Base-by-base conservation (phyloP, 352 stramenopile species). In the Phytophthora quininea region DNA sequence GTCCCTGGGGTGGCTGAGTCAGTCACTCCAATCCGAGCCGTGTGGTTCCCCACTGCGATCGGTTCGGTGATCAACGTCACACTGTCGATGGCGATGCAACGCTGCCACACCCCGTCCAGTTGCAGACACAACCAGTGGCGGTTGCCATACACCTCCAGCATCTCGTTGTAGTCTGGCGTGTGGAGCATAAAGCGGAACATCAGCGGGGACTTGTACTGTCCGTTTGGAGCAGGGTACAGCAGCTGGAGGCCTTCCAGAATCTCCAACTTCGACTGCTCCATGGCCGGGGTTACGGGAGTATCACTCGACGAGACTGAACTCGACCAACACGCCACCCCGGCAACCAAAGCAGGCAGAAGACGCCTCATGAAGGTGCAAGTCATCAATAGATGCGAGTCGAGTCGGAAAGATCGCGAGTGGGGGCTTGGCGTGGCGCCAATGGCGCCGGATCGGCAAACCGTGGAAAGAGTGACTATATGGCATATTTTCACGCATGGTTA, bases 191-290 rank as follows among this genome's bases (percentile, higher is more conserved):
- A 62, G 15, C 63, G 70, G 46, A 77, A 77, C 30, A 15, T 30
- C 24, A 72, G 12, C 6, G 70, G 70, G 27, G 70, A 77, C 52
- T 64, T 74, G 60, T 74, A 64, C 51, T 52, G 55, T 38, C 40
- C 53, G 4, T 61, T 60, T 4, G 48, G 48, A 19, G 64, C 29
- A 6, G 65, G 65, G 27, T 69, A 69, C n/a, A 62, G 31, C 45
- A 77, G 7, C 3, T 29, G 46, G 9, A 77, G 15, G 5, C 29
- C 56, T 42, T 64, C 24, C 19, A 77, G 38, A 24, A 66, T 12
- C 15, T 69, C 60, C 27, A 19, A 9, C 1, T 66, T 32, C 27
- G 45, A 35, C n/a, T 40, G 65, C 9, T 42, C 37, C 3, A 54
- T 24, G n/a, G 42, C 19, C n/a, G 59, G 3, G 32, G 27, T 43